Percentiles rank a stretch among this genome's conserved stretches.
These are phyloP conservation scores for Umbelopsis ramanniana DNA, from an alignment of 192 early-diverging fungal genomes.

Conservation along the genomic window DNA sequence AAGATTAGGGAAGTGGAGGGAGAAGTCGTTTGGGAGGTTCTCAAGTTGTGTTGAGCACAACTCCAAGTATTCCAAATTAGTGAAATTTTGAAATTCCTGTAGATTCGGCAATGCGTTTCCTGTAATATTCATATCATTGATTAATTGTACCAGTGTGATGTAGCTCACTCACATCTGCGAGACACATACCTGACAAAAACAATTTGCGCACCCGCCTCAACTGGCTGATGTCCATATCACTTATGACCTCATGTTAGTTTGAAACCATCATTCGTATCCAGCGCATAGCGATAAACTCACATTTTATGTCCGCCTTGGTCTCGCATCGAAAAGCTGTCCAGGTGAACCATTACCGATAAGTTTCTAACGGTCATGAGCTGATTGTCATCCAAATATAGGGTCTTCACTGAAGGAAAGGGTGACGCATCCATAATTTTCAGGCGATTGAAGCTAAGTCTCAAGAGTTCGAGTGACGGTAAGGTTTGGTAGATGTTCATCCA, in stretches of 20 bases:
- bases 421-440: constrained; percentile 42
- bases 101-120: constrained; percentile 45
- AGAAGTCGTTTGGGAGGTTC: constrained; percentile 45
- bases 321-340: constrained; percentile 49
- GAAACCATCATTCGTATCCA: no score
- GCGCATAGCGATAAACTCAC: constrained; percentile 38
- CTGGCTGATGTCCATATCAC: constrained; percentile 25
- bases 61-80: constrained; percentile 52
- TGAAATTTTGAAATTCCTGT: constrained; percentile 42
- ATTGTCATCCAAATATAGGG: constrained; percentile 53
- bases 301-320: constrained; percentile 52
- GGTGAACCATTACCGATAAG: constrained; percentile 34
- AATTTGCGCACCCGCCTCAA: constrained; percentile 30
- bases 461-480: constrained; percentile 33
- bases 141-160: neutral
- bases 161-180: neutral
- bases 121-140: constrained; percentile 27
- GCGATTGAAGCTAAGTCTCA: constrained; percentile 48
- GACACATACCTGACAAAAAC: constrained; percentile 33
- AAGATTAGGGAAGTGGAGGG: constrained; percentile 45
- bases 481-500: constrained; percentile 44
- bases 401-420: constrained; percentile 46
- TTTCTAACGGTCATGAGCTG: constrained; percentile 42
- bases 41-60: constrained; percentile 46
- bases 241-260: neutral